Base-by-base conservation (phyloP, 1,284 basidiomycete genomes). In the Leccinum fuscescens region DNA sequence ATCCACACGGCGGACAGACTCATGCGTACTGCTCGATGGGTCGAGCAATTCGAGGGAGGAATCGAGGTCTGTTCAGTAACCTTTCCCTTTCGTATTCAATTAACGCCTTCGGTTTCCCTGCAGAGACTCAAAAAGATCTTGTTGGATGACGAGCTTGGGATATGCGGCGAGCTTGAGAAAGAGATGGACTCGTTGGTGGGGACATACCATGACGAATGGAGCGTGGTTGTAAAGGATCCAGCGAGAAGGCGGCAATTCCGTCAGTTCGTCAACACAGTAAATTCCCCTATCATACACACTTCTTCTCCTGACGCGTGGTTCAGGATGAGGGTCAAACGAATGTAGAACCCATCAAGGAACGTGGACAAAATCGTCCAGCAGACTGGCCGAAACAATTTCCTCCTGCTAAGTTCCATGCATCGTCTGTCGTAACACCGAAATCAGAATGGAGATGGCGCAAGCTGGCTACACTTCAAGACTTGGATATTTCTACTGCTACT, bases 171-270 rank as follows among this genome's bases (percentile, higher is more conserved):
- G 44, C 79, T 92, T 6, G 90, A 92, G 63, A 76, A 76, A n/a
- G 80, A 87, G 52, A 92, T 92, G 89, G 79, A 85, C 48, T 76
- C 78, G 17, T 77, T 92, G 2, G 80, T 92, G 4, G 82, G 80
- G 14, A 86, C 86, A 3, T 92, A 88, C 70, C 79, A 83, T 63
- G 85, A 88, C 68, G 90, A 92, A 71, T 92, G 90, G 90, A 83
- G 82, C 14, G 77, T 76, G 31, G 88, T 88, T 3, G 83, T 91
- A 3, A 76, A 82, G 57, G 70, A 74, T 64, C 84, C 83, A 1
- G 75, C 70, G 8, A 78, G 80, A 44, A 78, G 83, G 58, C 82
- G 80, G 62, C 78, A 82, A 60, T 90, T 90, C 76, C 79, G 81
- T 37, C 86, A 90, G 66, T 90, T 90, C 64, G 82, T 84, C 65